Evolutionary conservation across 306 rosid genomes (phyloP).

Genomic region (Vigna reflexopilosa): DNA sequence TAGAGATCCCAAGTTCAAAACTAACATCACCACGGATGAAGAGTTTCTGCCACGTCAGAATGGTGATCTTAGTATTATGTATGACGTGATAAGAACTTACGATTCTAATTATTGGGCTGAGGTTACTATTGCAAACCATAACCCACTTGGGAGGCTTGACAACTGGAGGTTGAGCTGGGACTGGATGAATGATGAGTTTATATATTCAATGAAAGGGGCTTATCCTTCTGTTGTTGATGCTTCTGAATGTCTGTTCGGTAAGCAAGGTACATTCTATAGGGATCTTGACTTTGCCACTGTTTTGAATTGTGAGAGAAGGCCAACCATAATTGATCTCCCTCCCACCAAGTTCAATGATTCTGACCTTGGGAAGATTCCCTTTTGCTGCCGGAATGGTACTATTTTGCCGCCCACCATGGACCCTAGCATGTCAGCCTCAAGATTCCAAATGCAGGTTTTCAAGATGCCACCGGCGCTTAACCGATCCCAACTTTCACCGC

Average conservation of each 20-base stretch:
- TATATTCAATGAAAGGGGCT: slow-evolving; percentile 85
- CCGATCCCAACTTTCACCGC: slow-evolving; percentile 73
- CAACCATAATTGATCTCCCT: slow-evolving; percentile 90
- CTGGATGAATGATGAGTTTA: slow-evolving; percentile 91
- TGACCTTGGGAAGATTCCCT: slow-evolving; percentile 68
- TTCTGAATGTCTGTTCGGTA: slow-evolving; percentile 81
- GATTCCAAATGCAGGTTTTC: slow-evolving; percentile 84
- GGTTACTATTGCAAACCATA: slow-evolving; percentile 84
- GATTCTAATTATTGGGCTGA: slow-evolving; percentile 79
- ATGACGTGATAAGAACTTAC: slow-evolving; percentile 77
- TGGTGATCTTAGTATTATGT: slow-evolving; percentile 93
- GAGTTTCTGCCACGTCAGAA: slow-evolving; percentile 73
- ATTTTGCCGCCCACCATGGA: slow-evolving; percentile 89
- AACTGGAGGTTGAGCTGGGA: slow-evolving; percentile 93
- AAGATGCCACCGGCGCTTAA: slow-evolving; percentile 91
- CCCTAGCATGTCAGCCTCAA: slow-evolving; percentile 72
- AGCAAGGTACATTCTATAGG: slow-evolving; percentile 61
- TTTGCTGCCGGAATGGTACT: slow-evolving; percentile 95
- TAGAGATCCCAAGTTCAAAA: slow-evolving; percentile 56
- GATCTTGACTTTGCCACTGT: slow-evolving; percentile 72
- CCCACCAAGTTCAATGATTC: slow-evolving; percentile 79
- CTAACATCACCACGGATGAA: slow-evolving; percentile 62
- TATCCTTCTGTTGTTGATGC: slow-evolving; percentile 81
- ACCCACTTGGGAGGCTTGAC: slow-evolving; percentile 94
- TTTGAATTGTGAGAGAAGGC: slow-evolving; percentile 77